Percentiles rank a stretch among this genome's conserved stretches.
Evolutionary conservation across 169 alveolate genomes (phyloP).

Genomic region (Cryptosporidium ryanae): DNA sequence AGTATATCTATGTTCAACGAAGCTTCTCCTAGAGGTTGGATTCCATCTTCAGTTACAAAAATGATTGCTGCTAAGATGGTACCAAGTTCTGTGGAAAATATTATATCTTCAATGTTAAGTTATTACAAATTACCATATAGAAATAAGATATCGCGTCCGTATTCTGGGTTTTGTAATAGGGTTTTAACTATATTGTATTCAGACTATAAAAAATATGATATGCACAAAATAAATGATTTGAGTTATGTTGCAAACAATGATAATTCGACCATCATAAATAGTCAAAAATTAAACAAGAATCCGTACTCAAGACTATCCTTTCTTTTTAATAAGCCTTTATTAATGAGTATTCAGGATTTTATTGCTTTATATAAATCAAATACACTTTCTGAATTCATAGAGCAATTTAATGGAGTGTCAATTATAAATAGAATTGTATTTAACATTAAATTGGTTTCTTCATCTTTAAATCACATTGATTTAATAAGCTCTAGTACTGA

Average conservation of each 20-base stretch:
- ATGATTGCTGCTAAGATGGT: conserved; percentile 78
- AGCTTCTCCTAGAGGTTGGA: conserved; percentile 82
- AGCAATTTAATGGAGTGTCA: conserved; percentile 38
- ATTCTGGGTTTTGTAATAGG: conserved; percentile 46
- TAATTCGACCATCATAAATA: background rate
- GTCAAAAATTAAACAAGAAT: background rate
- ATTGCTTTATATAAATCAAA: conserved; percentile 65
- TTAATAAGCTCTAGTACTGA: conserved; percentile 28
- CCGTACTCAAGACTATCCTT: conserved; percentile 15
- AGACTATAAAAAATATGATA: conserved; percentile 28
- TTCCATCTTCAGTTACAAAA: conserved; percentile 79
- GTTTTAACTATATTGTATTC: conserved; percentile 14
- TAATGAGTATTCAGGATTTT: conserved; percentile 63
- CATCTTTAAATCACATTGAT: conserved; percentile 18
- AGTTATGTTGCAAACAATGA: background rate
- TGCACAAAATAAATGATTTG: background rate
- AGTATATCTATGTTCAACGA: conserved; percentile 78
- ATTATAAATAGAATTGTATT: conserved; percentile 32
- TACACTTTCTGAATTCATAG: conserved; percentile 38
- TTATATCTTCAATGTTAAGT: conserved; percentile 28
- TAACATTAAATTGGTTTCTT: background rate
- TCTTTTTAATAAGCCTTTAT: conserved; percentile 18
- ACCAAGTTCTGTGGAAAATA: conserved; percentile 78
- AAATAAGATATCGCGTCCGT: conserved; percentile 28
- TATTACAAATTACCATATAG: conserved; percentile 36